These are phyloP conservation scores for Phytopythium litorale DNA, from an alignment of 352 stramenopile species.

Conservation along the genomic window DNA sequence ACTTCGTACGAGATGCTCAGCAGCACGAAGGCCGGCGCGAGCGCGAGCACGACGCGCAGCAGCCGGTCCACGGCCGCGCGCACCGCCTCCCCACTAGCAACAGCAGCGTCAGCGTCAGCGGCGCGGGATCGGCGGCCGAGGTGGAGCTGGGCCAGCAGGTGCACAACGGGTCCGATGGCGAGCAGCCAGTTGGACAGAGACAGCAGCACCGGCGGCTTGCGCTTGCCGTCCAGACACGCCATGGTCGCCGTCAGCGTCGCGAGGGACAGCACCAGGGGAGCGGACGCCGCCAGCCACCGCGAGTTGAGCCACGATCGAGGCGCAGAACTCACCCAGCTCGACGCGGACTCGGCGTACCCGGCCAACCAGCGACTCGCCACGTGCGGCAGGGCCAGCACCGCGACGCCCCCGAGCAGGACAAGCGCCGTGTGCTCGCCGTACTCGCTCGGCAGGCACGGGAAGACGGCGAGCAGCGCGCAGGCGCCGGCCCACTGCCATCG, in stretches of 20 bases:
- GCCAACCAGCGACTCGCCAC: not conserved
- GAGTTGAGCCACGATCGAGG: not conserved
- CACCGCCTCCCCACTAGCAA: not conserved
- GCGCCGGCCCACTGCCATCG: constrained; percentile 24
- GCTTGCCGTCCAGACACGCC: constrained; percentile 48
- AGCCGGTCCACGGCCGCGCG: constrained; percentile 25
- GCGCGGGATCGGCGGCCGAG: too few species aligned
- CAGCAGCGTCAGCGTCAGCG: not conserved
- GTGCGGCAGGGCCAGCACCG: constrained; percentile 15
- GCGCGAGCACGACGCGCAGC: constrained; percentile 49
- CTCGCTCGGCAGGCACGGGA: constrained; percentile 70
- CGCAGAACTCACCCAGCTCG: not conserved
- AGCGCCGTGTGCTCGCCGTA: constrained; percentile 65
- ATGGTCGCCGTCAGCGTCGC: constrained; percentile 48
- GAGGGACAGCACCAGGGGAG: constrained; percentile 30
- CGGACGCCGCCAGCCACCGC: constrained; percentile 6
- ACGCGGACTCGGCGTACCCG: not conserved
- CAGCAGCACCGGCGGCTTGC: constrained; percentile 42
- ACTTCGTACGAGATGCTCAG: constrained; percentile 87
- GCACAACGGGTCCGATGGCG: constrained; percentile 32
- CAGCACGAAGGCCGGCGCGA: constrained; percentile 59
- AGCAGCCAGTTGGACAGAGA: constrained; percentile 58
- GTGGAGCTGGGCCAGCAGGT: constrained; percentile 16
- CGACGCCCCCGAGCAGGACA: constrained; percentile 46
- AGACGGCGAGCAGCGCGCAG: constrained; percentile 62